A percentile compares a stretch with the other conserved stretches of the same genome.
These are phyloP conservation scores for Protea cynaroides DNA, from an alignment of 164 flowering plant genomes.

Conservation along the genomic window DNA sequence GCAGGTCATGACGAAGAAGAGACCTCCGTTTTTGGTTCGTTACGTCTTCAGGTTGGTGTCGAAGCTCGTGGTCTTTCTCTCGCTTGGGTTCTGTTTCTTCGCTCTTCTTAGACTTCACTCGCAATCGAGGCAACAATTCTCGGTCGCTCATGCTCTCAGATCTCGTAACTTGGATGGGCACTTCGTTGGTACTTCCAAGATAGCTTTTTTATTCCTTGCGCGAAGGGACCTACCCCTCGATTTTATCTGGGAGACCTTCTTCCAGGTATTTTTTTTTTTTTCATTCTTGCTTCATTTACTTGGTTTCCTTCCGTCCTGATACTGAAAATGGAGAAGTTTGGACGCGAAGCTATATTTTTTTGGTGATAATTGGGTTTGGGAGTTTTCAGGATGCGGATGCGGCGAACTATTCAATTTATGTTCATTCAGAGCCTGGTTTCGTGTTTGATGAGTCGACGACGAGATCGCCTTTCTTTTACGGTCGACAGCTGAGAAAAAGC, in stretches of 20 bases:
- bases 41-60: constrained; percentile 34
- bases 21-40: constrained; percentile 18
- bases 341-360: neutral
- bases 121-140: constrained; percentile 10
- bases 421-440: constrained; percentile 85
- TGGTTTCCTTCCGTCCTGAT: neutral
- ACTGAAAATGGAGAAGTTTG: neutral
- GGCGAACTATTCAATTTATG: constrained; percentile 58
- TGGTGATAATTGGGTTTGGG: constrained; percentile 3
- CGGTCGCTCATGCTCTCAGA: constrained; percentile 12
- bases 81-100: constrained; percentile 33
- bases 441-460: constrained; percentile 73
- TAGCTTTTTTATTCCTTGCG: constrained; percentile 79
- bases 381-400: constrained; percentile 33
- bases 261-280: too few species aligned
- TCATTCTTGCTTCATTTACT: too few species aligned
- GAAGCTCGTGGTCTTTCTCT: constrained; percentile 41
- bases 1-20: constrained; percentile 42
- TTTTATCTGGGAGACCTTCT: constrained; percentile 84
- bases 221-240: constrained; percentile 76
- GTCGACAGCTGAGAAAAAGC: constrained; percentile 62
- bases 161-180: constrained; percentile 9
- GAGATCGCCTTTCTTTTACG: constrained; percentile 55
- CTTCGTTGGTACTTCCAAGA: constrained; percentile 48
- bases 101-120: constrained; percentile 39